phyloP scores from a whole-genome alignment of 257 asterid genomes.

The Salvia miltiorrhiza region DNA sequence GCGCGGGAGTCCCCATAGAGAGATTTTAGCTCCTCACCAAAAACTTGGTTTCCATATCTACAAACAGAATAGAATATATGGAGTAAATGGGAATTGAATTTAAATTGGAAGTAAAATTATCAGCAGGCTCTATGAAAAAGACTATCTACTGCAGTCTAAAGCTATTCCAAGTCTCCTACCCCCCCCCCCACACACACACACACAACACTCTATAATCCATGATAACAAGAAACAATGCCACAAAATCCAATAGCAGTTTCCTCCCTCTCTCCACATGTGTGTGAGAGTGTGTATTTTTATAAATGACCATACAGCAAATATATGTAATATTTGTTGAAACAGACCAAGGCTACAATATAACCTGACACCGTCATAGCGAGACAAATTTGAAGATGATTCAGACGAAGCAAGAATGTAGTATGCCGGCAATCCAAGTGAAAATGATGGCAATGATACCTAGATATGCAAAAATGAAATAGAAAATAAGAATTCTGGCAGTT shows the following conservation, averaged over 20 bases:
- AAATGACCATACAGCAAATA: neutral
- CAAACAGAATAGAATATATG: neutral
- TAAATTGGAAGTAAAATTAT: neutral
- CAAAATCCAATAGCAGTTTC: neutral
- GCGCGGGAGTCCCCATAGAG: slow-evolving; percentile 87
- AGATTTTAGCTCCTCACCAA: slow-evolving; percentile 70
- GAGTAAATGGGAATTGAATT: neutral
- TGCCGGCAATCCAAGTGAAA: slow-evolving; percentile 95
- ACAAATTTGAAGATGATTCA: slow-evolving; percentile 93
- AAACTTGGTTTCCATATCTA: slow-evolving; percentile 84
- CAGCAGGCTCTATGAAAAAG: neutral
- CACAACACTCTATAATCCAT: neutral
- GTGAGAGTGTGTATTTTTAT: neutral
- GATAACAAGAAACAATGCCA: neutral
- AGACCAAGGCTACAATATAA: slow-evolving; percentile 23
- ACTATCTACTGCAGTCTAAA: neutral
- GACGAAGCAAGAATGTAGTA: slow-evolving; percentile 93
- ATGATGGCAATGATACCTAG: slow-evolving; percentile 90
- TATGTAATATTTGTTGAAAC: neutral
- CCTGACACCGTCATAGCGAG: slow-evolving; percentile 98
- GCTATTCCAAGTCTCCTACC: neutral
- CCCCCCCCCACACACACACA: neutral
- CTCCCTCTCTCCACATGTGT: neutral
- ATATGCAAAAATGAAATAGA: slow-evolving; percentile 15
- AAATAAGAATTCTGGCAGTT: slow-evolving; percentile 9